These are phyloP conservation scores for Polychaeton citri DNA, from an alignment of 2,329 filamentous ascomycete genomes.

Conservation along the genomic window DNA sequence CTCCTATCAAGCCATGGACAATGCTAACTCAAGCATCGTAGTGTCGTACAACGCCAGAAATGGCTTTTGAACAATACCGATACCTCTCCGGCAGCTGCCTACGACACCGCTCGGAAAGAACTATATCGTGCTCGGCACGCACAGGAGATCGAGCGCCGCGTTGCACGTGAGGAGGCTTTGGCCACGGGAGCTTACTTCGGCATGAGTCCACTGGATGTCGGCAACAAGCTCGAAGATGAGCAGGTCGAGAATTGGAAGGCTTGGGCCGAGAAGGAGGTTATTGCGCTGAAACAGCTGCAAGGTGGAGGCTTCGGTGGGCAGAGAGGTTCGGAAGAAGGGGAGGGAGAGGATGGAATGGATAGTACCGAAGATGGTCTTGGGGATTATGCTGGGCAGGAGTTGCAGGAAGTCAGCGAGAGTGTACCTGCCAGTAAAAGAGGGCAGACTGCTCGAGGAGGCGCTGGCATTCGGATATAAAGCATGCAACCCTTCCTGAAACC, in stretches of 20 bases:
- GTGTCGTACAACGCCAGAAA: constrained; percentile 82
- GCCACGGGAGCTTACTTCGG: constrained; percentile 83
- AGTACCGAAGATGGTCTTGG: constrained; percentile 9
- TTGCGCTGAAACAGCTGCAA: constrained; percentile 32
- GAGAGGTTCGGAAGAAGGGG: constrained; percentile 12
- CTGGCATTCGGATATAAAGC: constrained; percentile 21
- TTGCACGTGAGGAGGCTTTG: constrained; percentile 78
- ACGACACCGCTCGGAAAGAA: constrained; percentile 76
- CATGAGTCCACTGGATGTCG: constrained; percentile 58
- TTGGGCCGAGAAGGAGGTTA: constrained; percentile 52
- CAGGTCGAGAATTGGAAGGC: constrained; percentile 73
- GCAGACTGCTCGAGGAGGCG: constrained; percentile 25
- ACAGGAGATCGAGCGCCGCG: constrained; percentile 67
- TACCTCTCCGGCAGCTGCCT: constrained; percentile 46
- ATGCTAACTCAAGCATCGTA: constrained; percentile 24
- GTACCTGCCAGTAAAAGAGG: constrained; percentile 20
- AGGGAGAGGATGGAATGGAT: constrained; percentile 17
- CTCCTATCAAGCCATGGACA: constrained; percentile 4
- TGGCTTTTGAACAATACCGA: constrained; percentile 54
- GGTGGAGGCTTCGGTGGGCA: constrained; percentile 30
- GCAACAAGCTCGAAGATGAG: constrained; percentile 69
- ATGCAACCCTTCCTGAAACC: neutral
- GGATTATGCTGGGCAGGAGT: constrained; percentile 15
- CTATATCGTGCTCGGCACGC: constrained; percentile 76
- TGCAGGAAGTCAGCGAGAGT: constrained; percentile 22